These are phyloP conservation scores for Kitagawia praeruptora DNA, from an alignment of 129 eudicot species.

Conservation along the genomic window DNA sequence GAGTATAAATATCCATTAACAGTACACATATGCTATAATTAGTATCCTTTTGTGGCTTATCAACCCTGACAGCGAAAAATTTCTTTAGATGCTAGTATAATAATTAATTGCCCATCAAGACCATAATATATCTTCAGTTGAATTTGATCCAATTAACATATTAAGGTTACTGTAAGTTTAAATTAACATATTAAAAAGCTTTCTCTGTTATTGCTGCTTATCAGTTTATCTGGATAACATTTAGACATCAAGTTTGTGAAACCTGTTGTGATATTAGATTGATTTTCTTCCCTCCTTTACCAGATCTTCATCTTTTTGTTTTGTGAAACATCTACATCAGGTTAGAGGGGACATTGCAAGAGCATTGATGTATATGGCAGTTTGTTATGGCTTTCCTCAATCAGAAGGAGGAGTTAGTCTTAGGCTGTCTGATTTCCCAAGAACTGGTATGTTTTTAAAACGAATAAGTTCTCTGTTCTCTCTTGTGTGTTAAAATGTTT, in stretches of 20 bases:
- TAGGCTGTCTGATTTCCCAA: slow-evolving; percentile 25
- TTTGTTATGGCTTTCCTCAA: slow-evolving; percentile 24
- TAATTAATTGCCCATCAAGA: background rate
- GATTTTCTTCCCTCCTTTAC: background rate
- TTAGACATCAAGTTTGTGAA: background rate
- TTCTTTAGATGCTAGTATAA: background rate
- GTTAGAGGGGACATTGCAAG: slow-evolving; percentile 34
- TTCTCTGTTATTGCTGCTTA: background rate
- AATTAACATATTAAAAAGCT: background rate
- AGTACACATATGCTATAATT: background rate
- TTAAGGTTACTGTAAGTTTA: background rate
- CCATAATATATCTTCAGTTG: background rate
- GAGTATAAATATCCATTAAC: background rate
- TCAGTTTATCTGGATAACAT: background rate
- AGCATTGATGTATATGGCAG: slow-evolving; percentile 34
- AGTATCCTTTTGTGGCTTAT: background rate
- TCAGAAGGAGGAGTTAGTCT: slow-evolving; percentile 13
- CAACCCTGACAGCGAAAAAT: background rate
- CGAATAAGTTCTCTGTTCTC: background rate
- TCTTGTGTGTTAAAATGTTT: background rate
- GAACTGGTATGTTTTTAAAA: slow-evolving; percentile 12
- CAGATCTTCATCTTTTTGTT: background rate
- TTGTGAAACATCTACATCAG: slow-evolving; percentile 10
- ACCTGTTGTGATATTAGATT: background rate
- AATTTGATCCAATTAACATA: background rate